phyloP scores from a whole-genome alignment of 2,329 filamentous ascomycete genomes.

The Ophiostoma triangulosporum region DNA sequence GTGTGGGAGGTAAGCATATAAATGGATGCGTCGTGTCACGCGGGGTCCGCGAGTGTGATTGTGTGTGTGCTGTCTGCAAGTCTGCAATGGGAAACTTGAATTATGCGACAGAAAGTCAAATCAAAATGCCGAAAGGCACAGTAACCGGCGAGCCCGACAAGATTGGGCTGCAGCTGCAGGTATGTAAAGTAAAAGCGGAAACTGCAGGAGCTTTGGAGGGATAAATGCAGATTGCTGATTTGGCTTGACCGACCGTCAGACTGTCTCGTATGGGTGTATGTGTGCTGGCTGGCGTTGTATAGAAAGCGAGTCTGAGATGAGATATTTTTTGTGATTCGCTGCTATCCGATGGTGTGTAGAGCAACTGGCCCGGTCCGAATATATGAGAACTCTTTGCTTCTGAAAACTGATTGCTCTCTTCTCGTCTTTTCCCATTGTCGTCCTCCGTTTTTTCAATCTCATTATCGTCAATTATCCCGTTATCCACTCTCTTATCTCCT shows the following conservation, averaged over 20 bases:
- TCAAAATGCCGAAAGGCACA: neutral
- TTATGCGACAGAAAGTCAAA: neutral
- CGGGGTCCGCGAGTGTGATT: neutral
- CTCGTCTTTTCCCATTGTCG: too few species aligned
- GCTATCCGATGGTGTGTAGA: neutral
- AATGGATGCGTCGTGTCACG: neutral
- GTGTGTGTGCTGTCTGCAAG: neutral
- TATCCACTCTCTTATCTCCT: too few species aligned
- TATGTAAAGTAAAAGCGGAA: neutral
- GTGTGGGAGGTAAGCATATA: slow-evolving; percentile 2
- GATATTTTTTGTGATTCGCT: slow-evolving; percentile 9
- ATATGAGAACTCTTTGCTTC: too few species aligned
- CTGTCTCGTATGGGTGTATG: neutral
- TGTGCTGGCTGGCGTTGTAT: neutral
- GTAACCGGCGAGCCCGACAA: slow-evolving; percentile 4
- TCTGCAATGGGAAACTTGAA: neutral
- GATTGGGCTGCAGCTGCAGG: slow-evolving; percentile 1
- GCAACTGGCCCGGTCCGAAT: too few species aligned
- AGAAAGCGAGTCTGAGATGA: neutral
- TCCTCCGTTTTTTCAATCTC: neutral
- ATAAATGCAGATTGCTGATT: slow-evolving; percentile 6
- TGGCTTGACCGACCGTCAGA: slow-evolving; percentile 8
- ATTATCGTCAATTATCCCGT: too few species aligned
- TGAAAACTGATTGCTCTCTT: too few species aligned
- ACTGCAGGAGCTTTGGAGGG: neutral